These are phyloP conservation scores for Chaetoscypha palmicola DNA, from an alignment of 2,329 filamentous ascomycete species.

Conservation along the genomic window DNA sequence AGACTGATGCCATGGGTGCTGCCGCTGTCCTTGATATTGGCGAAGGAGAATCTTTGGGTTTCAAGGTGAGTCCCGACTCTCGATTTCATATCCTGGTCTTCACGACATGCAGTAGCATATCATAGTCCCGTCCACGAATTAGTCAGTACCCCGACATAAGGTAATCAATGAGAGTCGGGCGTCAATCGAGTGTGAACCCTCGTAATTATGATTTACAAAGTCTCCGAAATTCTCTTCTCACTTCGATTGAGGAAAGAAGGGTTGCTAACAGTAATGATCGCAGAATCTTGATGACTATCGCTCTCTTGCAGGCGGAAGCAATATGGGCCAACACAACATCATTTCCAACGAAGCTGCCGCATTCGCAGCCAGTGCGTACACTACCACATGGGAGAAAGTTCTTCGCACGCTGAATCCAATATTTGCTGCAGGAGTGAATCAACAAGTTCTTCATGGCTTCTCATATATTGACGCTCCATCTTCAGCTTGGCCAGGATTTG, in stretches of 20 bases:
- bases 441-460: constrained; percentile 3
- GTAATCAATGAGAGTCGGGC: too few species aligned
- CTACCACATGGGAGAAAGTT: constrained; percentile 2
- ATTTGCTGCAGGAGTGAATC: constrained; percentile 2
- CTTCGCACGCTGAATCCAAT: constrained; percentile 1
- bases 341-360: constrained; percentile 5
- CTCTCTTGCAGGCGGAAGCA: constrained; percentile 1
- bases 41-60: constrained; percentile 4
- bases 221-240: too few species aligned
- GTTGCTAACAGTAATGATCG: too few species aligned
- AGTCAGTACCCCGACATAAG: too few species aligned
- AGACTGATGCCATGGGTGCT: constrained; percentile 4
- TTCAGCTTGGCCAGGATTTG: constrained; percentile 1
- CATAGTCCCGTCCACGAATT: too few species aligned
- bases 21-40: background rate
- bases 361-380: constrained; percentile 1
- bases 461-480: background rate
- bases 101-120: too few species aligned
- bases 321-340: constrained; percentile 2
- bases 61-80: too few species aligned
- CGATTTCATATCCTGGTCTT: too few species aligned
- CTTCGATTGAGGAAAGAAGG: too few species aligned
- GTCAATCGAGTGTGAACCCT: too few species aligned
- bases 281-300: constrained; percentile 3
- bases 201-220: too few species aligned